These are phyloP conservation scores for Pyrrhoderma lamaoense DNA, from an alignment of 1,284 basidiomycete species.

Conservation along the genomic window DNA sequence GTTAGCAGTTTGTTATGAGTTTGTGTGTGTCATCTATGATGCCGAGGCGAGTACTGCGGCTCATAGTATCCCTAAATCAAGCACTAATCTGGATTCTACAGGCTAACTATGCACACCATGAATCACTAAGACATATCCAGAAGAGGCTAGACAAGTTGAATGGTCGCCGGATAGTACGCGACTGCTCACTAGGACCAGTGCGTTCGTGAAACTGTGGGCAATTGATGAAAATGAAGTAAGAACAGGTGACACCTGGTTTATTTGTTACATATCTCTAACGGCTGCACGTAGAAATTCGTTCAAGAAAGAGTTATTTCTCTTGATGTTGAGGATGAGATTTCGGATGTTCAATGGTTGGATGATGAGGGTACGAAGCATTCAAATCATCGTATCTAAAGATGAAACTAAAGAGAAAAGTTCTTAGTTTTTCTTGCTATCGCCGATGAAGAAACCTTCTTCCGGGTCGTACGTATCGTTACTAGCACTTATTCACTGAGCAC, in stretches of 20 bases:
- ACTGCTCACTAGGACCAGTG: conserved; percentile 10
- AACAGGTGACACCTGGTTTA: neutral
- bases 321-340: conserved; percentile 2
- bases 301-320: neutral
- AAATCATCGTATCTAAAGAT: no score
- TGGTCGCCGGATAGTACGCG: conserved; percentile 11
- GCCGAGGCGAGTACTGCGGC: neutral
- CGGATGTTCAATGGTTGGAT: conserved; percentile 15
- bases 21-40: conserved; percentile 10
- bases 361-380: no score
- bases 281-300: neutral
- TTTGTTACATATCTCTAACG: neutral
- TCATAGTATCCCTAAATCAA: neutral
- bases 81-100: neutral
- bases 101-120: neutral
- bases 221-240: conserved; percentile 1
- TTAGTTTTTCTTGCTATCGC: conserved; percentile 14
- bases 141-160: conserved; percentile 15
- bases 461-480: conserved; percentile 10
- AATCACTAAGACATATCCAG: conserved; percentile 1
- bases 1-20: conserved; percentile 15
- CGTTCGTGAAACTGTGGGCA: conserved; percentile 9
- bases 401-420: neutral
- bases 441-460: conserved; percentile 11
- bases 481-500: no score